Percentiles rank a stretch among this genome's conserved stretches.
Evolutionary conservation across 73 alveolate genomes (phyloP).

Genomic region (Uronychia setigera): DNA sequence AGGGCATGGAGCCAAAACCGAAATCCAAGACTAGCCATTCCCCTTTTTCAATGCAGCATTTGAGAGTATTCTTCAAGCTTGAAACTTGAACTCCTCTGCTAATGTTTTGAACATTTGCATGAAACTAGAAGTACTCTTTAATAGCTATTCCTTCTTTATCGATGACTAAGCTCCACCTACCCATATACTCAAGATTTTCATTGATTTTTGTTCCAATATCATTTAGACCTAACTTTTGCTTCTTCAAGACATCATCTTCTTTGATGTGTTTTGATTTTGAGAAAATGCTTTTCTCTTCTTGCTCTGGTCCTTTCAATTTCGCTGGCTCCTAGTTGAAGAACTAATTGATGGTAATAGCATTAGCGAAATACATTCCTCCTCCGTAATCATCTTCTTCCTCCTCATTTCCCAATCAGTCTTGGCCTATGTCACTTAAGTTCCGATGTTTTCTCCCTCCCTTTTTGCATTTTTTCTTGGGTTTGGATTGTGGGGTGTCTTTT

Average conservation of each 20-base stretch:
- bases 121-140: background rate
- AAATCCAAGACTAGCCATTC: background rate
- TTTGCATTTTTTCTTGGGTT: too few relatives aligned
- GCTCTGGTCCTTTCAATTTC: background rate
- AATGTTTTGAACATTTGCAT: background rate
- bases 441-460: too few relatives aligned
- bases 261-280: background rate
- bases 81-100: background rate
- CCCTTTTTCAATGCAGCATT: background rate
- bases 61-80: background rate
- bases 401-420: too few relatives aligned
- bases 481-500: too few relatives aligned
- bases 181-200: background rate
- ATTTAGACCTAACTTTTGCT: background rate
- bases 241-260: background rate
- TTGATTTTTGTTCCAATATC: background rate
- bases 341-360: background rate
- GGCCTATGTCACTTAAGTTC: too few relatives aligned
- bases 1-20: background rate
- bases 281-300: background rate
- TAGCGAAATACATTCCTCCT: background rate
- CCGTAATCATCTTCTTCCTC: background rate
- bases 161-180: background rate
- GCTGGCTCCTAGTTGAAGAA: background rate
- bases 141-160: background rate